Base-by-base conservation (phyloP, 108 stramenopile species). In the Epipyxis sp. region DNA sequence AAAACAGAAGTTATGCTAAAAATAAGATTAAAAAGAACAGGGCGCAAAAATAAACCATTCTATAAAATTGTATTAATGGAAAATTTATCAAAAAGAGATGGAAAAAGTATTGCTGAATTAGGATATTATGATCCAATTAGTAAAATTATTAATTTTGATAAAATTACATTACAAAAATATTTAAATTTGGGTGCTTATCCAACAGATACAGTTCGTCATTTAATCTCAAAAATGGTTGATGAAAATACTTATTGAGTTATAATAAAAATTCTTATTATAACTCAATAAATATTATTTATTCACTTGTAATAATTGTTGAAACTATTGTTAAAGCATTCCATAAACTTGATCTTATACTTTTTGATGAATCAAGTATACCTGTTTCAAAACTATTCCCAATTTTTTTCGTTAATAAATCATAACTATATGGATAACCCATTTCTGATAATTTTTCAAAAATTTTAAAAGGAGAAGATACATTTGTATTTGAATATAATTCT, bases 301-400 rank as follows among this genome's bases (percentile, higher is more conserved):
- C 46, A 50, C 46, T 50, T 50, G 46, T 50, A 13, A 50, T 50
- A 50, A 50, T 6, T 13, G 20, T 6, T 50, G 46, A 6, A 50
- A 50, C 20, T 50, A 50, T 50, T 50, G 46, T 50, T 50, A 50
- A 50, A 50, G 46, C 6, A 50, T 50, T 50, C 46, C 46, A 50
- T 13, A 50, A 20, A 13, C 6, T 50, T 50, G 46, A 6, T 50
- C 46, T 50, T 13, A 50, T 50, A 50, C 13, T 20, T 50, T 50
- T 50, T 50, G 46, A 6, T 50, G 46, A 50, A 50, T 50, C 46
- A 13, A 50, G 20, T 13, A 50, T 50, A 13, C 46, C 46, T 6
- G 6, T 50, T 50, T 50, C 46, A 50, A 50, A 50, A 13, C 13
- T 13, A 50, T 50, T 50, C 20, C 13, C 6, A 50, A 13, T 13